phyloP scores from a whole-genome alignment of 805 yeast species.

The Candida insectorum region DNA sequence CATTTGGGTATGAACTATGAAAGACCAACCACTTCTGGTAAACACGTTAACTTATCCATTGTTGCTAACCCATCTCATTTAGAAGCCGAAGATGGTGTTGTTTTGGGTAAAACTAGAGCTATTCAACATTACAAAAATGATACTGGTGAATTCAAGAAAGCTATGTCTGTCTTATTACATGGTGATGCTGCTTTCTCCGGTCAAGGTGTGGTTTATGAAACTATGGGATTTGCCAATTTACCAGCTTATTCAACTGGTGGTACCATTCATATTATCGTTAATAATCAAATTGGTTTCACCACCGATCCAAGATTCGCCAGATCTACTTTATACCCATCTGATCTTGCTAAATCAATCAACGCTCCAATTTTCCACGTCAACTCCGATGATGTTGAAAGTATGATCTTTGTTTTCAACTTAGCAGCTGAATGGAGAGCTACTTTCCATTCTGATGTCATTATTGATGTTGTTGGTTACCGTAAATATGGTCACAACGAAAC shows the following conservation, averaged over 20 bases:
- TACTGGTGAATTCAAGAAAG: slow-evolving; percentile 76
- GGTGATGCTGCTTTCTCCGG: slow-evolving; percentile 99
- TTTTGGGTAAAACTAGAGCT: slow-evolving; percentile 96
- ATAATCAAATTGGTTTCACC: slow-evolving; percentile 99
- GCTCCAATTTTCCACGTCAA: slow-evolving; percentile 99
- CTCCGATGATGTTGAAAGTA: slow-evolving; percentile 96
- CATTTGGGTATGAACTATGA: slow-evolving; percentile 99
- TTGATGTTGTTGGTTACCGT: slow-evolving; percentile 98
- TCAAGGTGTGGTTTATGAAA: slow-evolving; percentile 98
- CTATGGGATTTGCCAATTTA: slow-evolving; percentile 88
- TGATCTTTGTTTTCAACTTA: slow-evolving; percentile 84
- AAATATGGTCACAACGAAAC: slow-evolving; percentile 99
- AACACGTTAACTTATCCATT: slow-evolving; percentile 87
- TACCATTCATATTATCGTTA: slow-evolving; percentile 91
- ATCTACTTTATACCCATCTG: slow-evolving; percentile 97
- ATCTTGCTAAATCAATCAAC: slow-evolving; percentile 91
- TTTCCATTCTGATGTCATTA: slow-evolving; percentile 93
- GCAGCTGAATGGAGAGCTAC: slow-evolving; percentile 99
- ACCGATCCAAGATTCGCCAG: slow-evolving; percentile 97
- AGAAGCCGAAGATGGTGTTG: slow-evolving; percentile 99
- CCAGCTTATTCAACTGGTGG: slow-evolving; percentile 99
- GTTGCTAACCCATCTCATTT: slow-evolving; percentile 99
- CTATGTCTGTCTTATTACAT: slow-evolving; percentile 88
- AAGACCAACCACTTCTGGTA: slow-evolving; percentile 98
- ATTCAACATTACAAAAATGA: slow-evolving; percentile 89